Base-by-base conservation (phyloP, 495 filamentous ascomycete genomes). In the Neurospora africana region DNA sequence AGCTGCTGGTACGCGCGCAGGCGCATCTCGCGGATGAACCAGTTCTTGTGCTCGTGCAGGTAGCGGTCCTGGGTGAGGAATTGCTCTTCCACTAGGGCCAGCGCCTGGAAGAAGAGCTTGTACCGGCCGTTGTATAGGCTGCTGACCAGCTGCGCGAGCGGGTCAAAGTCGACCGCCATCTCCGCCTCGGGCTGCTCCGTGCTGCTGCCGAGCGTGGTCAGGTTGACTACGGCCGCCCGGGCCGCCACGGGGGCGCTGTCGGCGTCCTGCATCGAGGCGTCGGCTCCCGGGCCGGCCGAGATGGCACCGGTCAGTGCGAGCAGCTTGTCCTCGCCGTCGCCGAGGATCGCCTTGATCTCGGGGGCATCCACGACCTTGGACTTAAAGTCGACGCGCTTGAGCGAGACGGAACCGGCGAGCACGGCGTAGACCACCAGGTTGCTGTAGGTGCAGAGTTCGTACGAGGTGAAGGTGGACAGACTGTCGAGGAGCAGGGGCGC, bases 1-100 rank as follows among this genome's bases (percentile, higher is more conserved):
- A 99, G 87, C 82, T 99, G 95, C 81, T 95, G 92, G 81, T 99
- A 99, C 44, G 92, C 95, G 70, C 94, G 89, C 67, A 97, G 88
- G 71, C 95, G 90, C 95, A 98, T 99, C 85, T 99, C 95, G 39
- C 95, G 91, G 72, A 98, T 93, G 81, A 93, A 98, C 95, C 95
- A 99, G 72, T 89, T 88, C 74, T 90, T 91, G 82, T 99, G 95
- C 84, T 98, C 96, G 76, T 92, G 89, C 70, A 99, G 85, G 82
- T 98, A 97, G 44, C 95, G 91, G 77, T 99, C 96, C 77, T 95
- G 92, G 71, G 88, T 94, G 72, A 99, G 83, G 87, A 99, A 99
- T 75, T 90, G 89, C 79, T 95, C 92, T 85, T 99, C 95, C 5
- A 98, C 95, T 17, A 89, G 86, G n/a, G 92, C 94, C 30, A 99